Base-by-base conservation (phyloP, 1,284 basidiomycete species). In the Apiotrichum akiyoshidainum region DNA sequence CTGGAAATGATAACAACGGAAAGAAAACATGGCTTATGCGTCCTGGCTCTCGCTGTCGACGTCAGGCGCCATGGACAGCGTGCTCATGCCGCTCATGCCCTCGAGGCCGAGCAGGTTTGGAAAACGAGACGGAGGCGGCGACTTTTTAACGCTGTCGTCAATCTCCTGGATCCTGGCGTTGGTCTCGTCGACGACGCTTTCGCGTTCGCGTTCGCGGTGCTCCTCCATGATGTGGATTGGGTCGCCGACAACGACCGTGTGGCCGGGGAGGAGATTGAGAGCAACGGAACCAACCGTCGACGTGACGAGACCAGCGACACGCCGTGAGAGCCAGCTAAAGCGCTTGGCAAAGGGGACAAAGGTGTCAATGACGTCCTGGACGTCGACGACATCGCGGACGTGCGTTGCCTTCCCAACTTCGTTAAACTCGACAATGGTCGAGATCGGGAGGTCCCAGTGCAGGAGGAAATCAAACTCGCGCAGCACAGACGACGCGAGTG, bases 351-450 rank as follows among this genome's bases (percentile, higher is more conserved):
- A 73, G 4, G 76, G 76, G 7, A 78, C 72, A 40, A 78, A 64
- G 8, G 70, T 70, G 59, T 78, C 75, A 46, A 74, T 65, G 11
- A 69, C 60, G 54, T 78, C 74, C 50, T 70, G 65, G 12, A 78
- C 57, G 56, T 77, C 75, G 44, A 78, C 65, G 3, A 69, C 56
- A 56, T 78, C 76, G 34, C 76, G 68, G 5, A 78, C 63, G 44
- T 73, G 70, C 8, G 70, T 73, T 2, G 73, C 74, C 63, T 74
- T 74, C 53, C 76, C 73, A 46, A 72, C 71, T 59, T 78, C 76
- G 60, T 78, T 78, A 62, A 78, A 76, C 55, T 76, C 68, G 21
- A 78, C 72, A 33, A 73, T 61, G 7, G 76, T 78, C 6, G 68
- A 67, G 19, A 78, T 59, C 10, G 68, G 70, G 35, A 78, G 55